phyloP scores from a whole-genome alignment of 2,329 filamentous ascomycete species.

The Aspergillus melleus region DNA sequence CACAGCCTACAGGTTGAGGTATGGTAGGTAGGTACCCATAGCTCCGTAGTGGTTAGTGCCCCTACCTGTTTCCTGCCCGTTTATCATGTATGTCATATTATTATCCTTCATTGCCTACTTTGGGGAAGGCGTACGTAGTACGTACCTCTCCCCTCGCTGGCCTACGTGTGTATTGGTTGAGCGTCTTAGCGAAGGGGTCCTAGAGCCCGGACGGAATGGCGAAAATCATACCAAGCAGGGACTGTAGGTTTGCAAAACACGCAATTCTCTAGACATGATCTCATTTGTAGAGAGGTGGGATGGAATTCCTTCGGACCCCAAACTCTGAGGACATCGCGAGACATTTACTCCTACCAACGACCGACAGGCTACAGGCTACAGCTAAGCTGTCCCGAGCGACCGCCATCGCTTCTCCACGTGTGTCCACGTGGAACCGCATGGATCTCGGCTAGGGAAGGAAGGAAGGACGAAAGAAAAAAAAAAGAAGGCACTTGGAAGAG shows the following conservation, averaged over 20 bases:
- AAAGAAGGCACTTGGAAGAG: conserved; percentile 29
- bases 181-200: background rate
- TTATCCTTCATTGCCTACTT: background rate
- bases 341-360: no score
- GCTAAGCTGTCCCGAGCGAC: conserved; percentile 9
- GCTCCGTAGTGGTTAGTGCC: no score
- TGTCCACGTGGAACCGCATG: conserved; percentile 37
- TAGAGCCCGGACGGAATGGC: background rate
- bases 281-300: background rate
- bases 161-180: background rate
- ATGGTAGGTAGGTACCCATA: no score
- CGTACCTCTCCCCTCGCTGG: background rate
- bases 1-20: background rate
- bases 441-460: conserved; percentile 23
- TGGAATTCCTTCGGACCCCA: background rate
- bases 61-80: background rate
- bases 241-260: background rate
- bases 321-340: background rate
- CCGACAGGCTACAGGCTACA: conserved; percentile 1
- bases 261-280: background rate
- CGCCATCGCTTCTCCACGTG: conserved; percentile 31
- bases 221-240: background rate
- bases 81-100: background rate
- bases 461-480: conserved; percentile 21
- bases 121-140: background rate